These are phyloP conservation scores for Coniferiporia sulphurascens DNA, from an alignment of 1,284 basidiomycete genomes.

Conservation along the genomic window DNA sequence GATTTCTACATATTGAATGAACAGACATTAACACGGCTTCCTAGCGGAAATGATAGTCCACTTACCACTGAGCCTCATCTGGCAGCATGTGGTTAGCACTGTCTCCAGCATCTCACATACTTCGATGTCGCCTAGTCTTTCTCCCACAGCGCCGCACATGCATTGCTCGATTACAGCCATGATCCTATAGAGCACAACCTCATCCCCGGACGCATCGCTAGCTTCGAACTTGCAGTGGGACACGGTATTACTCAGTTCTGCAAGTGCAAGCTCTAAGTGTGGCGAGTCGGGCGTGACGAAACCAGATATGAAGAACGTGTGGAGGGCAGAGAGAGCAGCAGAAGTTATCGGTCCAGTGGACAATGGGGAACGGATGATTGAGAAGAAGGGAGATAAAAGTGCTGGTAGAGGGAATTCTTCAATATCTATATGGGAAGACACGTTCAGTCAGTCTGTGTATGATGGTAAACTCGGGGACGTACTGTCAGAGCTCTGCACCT, in stretches of 20 bases:
- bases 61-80: conserved; percentile 90
- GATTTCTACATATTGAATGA: conserved; percentile 53
- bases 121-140: conserved; percentile 81
- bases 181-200: conserved; percentile 91
- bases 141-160: conserved; percentile 65
- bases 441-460: neutral
- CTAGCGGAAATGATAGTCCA: conserved; percentile 19
- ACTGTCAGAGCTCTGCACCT: conserved; percentile 74
- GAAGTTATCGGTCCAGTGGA: conserved; percentile 95
- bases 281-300: conserved; percentile 56
- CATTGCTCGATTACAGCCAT: conserved; percentile 88
- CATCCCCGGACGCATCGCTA: conserved; percentile 92
- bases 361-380: conserved; percentile 87
- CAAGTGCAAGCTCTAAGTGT: conserved; percentile 60
- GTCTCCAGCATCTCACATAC: conserved; percentile 99
- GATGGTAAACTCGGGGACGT: conserved; percentile 24
- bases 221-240: conserved; percentile 98
- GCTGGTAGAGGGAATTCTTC: conserved; percentile 47
- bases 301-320: conserved; percentile 79
- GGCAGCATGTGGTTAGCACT: conserved; percentile 94
- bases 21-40: conserved; percentile 8
- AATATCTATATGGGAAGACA: conserved; percentile 45
- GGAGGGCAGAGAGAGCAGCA: conserved; percentile 81
- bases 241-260: conserved; percentile 84
- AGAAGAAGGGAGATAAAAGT: conserved; percentile 86